phyloP scores from a whole-genome alignment of 2,329 filamentous ascomycete species.

The Sporothrix euskadiensis region DNA sequence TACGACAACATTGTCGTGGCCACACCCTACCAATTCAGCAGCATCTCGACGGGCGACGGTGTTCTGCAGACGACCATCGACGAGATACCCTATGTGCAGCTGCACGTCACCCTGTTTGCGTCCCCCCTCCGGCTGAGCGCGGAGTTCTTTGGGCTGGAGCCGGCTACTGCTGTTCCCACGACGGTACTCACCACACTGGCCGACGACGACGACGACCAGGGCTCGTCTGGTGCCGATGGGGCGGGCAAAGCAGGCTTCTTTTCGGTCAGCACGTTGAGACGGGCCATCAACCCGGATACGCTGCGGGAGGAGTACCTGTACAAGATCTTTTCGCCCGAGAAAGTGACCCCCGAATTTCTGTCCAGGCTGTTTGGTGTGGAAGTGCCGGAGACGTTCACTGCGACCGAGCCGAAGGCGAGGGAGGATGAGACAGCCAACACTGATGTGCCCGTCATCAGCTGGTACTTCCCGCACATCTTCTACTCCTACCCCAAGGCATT shows the following conservation, averaged over 20 bases:
- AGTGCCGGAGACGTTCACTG: constrained; percentile 47
- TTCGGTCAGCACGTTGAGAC: constrained; percentile 74
- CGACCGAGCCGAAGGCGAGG: not conserved
- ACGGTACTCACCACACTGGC: constrained; percentile 81
- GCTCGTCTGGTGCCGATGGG: constrained; percentile 52
- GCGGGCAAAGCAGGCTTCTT: constrained; percentile 79
- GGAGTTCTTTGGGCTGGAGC: constrained; percentile 67
- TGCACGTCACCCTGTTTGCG: constrained; percentile 88
- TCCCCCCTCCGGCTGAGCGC: constrained; percentile 72
- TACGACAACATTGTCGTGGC: constrained; percentile 86
- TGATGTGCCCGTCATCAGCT: constrained; percentile 59
- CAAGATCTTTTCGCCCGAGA: constrained; percentile 64
- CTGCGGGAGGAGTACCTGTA: constrained; percentile 58
- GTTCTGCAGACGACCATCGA: constrained; percentile 73
- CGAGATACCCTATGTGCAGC: constrained; percentile 76
- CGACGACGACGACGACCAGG: constrained; percentile 51
- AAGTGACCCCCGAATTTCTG: constrained; percentile 55
- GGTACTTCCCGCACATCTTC: constrained; percentile 78
- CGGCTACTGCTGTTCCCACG: constrained; percentile 63
- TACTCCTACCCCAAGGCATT: constrained; percentile 80
- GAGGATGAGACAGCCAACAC: constrained; percentile 39
- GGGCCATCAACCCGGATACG: constrained; percentile 61
- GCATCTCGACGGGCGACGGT: constrained; percentile 62
- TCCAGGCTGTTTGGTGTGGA: constrained; percentile 53
- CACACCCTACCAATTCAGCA: constrained; percentile 77